Evolutionary conservation across 1,284 basidiomycete species (phyloP).

Genomic region (Phylloporus sp.): DNA sequence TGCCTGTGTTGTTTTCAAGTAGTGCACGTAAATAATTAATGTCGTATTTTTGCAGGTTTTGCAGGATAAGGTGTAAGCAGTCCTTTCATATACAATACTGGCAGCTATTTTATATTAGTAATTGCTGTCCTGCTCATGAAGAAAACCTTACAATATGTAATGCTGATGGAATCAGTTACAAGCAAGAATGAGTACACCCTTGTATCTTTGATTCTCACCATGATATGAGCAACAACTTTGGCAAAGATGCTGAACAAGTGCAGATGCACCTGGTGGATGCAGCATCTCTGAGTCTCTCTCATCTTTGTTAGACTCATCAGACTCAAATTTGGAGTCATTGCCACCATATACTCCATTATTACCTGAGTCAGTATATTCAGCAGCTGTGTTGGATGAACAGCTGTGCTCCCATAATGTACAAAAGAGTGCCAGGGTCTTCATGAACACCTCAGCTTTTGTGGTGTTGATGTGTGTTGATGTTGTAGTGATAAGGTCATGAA

Average conservation of each 20-base stretch:
- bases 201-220: neutral
- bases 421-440: conserved; percentile 12
- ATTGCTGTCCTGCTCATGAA: no score
- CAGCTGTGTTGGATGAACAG: conserved; percentile 2
- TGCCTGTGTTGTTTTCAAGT: conserved; percentile 6
- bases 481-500: no score
- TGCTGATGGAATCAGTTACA: neutral
- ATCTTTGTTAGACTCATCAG: neutral
- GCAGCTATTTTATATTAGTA: neutral
- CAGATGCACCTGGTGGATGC: neutral
- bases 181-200: conserved; percentile 1
- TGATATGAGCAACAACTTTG: no score
- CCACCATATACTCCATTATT: neutral
- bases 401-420: conserved; percentile 3
- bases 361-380: neutral
- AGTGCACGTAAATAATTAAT: conserved; percentile 25
- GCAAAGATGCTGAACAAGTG: neutral
- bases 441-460: conserved; percentile 5
- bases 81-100: neutral
- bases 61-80: neutral
- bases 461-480: neutral
- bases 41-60: conserved; percentile 3
- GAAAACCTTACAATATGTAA: neutral
- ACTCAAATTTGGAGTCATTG: neutral
- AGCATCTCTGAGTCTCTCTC: neutral